Evolutionary conservation across 257 asterid genomes (phyloP), one percentile per base, ranked within the genome.

Genomic region (Solanum peruvianum): DNA sequence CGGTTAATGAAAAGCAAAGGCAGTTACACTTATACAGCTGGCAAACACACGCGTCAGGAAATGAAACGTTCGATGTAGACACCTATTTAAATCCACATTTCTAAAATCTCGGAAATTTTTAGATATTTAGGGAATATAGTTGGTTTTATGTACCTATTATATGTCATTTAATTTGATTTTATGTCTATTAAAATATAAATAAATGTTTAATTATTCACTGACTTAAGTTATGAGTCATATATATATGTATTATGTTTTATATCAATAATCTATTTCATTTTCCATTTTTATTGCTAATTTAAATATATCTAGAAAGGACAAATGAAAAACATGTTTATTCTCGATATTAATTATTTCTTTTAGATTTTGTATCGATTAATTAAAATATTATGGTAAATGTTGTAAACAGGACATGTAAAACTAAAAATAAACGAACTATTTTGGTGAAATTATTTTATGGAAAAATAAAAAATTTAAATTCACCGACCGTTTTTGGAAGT

Each of bases 401-500:
- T 56, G 20, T 18, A 56, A 23, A 6, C 23, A 23, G 69, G 14
- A 23, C 69, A 60, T 21, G 13, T 60, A 60, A 60, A 49, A 15
- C 21, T 15, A 4, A 15, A 47, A 21, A 21, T 60, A 20, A 60
- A 21, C n/a, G 64, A 6, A 56, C 6, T 21, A 60, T 4, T 21
- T 25, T 64, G 72, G 37, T 58, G 25, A 52, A 52, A 52, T 52
- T 52, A 52, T 33, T 52, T 58, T 86, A 83, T 39, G 87, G 87
- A 88, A 88, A 85, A 60, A 80, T 49, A 69, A 77, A 84, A 87
- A 70, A 87, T 7, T 89, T 89, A 87, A 92, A 92, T 93, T 88
- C 93, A 92, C 94, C 97, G 96, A 92, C 95, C 97, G 93, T 93
- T 95, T 95, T 95, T 93, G 95, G 98, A 95, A 95, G 98, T 93